These are phyloP conservation scores for Penicillium corylophilum DNA, from an alignment of 2,329 filamentous ascomycete genomes.

Conservation along the genomic window DNA sequence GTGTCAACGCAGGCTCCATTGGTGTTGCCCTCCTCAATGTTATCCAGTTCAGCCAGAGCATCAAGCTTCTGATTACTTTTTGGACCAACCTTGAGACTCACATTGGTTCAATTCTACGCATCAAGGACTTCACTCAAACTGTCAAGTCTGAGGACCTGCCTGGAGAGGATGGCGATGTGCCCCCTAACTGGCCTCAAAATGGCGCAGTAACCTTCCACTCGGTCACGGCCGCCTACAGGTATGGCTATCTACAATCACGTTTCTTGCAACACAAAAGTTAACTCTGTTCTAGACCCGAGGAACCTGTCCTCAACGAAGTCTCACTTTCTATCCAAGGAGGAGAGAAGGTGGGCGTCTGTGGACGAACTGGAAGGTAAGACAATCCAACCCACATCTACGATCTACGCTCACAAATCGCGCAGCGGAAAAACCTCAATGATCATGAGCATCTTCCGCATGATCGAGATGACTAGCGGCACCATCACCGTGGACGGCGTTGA, in stretches of 20 bases:
- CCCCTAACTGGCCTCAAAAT: constrained; percentile 44
- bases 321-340: constrained; percentile 46
- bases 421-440: constrained; percentile 48
- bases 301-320: constrained; percentile 47
- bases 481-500: constrained; percentile 47
- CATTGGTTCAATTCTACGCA: constrained; percentile 56
- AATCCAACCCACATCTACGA: background rate
- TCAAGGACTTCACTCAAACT: constrained; percentile 53
- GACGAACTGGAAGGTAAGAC: constrained; percentile 39
- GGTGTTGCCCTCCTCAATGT: constrained; percentile 56
- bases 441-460: constrained; percentile 44
- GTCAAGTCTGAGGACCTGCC: constrained; percentile 46
- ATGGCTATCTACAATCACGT: constrained; percentile 3
- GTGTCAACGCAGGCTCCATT: constrained; percentile 49
- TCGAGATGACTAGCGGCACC: constrained; percentile 40
- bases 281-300: constrained; percentile 21
- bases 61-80: constrained; percentile 52
- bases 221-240: constrained; percentile 49
- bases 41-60: constrained; percentile 53
- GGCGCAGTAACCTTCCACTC: constrained; percentile 46
- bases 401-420: constrained; percentile 1
- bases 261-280: constrained; percentile 3
- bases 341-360: constrained; percentile 44
- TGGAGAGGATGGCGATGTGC: constrained; percentile 41
- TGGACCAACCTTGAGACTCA: constrained; percentile 61